Evolutionary conservation across 495 filamentous ascomycete genomes (phyloP).

Genomic region (Penicillium silybi): DNA sequence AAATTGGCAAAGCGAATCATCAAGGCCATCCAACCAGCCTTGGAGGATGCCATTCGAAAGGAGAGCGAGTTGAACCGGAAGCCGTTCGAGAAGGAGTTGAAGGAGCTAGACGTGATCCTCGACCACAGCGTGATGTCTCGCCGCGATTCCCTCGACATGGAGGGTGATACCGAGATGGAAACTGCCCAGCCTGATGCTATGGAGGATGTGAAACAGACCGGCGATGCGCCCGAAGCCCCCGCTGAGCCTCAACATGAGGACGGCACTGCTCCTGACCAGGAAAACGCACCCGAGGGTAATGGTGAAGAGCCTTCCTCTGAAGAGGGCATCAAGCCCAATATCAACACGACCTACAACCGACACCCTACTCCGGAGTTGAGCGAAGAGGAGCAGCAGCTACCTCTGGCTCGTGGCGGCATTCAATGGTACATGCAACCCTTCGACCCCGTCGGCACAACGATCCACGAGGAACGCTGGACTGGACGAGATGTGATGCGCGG

Average conservation of each 20-base stretch:
- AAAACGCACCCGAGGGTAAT: constrained; percentile 1
- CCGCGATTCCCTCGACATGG: constrained; percentile 28
- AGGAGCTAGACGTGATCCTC: constrained; percentile 69
- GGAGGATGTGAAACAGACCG: constrained; percentile 20
- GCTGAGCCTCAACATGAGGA: constrained; percentile 2
- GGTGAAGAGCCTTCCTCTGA: constrained; percentile 10
- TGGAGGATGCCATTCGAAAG: constrained; percentile 72
- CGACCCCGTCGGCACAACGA: constrained; percentile 70
- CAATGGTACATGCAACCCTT: constrained; percentile 87
- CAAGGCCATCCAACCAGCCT: constrained; percentile 67
- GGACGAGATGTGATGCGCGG: constrained; percentile 70
- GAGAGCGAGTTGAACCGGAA: constrained; percentile 74
- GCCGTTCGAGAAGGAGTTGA: constrained; percentile 63
- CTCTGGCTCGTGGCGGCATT: constrained; percentile 67
- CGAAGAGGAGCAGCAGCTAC: constrained; percentile 49
- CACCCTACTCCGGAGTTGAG: constrained; percentile 23
- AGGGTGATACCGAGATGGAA: constrained; percentile 23
- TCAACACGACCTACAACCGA: constrained; percentile 11
- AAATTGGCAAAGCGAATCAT: constrained; percentile 79
- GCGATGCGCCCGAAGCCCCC: not conserved
- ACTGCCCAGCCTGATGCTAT: constrained; percentile 10
- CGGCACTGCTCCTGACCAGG: not conserved
- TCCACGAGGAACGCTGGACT: constrained; percentile 73
- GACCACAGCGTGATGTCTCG: constrained; percentile 54
- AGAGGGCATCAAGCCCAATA: constrained; percentile 10